Base-by-base conservation (phyloP, 177 flowering plant genomes). In the Vitis hybrid region DNA sequence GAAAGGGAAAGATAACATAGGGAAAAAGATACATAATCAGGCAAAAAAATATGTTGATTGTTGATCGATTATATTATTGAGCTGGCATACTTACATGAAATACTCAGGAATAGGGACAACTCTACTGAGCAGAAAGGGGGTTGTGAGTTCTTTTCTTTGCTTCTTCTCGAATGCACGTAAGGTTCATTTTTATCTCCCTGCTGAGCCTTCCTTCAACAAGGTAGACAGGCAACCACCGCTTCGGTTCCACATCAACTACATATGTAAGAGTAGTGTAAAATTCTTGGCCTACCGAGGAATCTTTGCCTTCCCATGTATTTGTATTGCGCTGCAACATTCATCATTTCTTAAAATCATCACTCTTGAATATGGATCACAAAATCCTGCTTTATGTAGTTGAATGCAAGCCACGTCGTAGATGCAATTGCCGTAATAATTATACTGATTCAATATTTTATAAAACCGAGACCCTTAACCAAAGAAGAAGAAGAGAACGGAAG, bases 191-290 rank as follows among this genome's bases (percentile, higher is more conserved):
- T 58, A 92, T 84, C 86, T 89, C 97, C 57, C 73, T 80, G 80
- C 89, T 80, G 70, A 92, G 84, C 68, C 90, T 83, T 58, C 90
- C 92, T 82, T 92, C 92, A 55, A 92, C 82, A 19, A 92, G 90
- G 39, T 74, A 65, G 31, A 92, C 89, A 16, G 95, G 95, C 78
- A 92, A 78, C 94, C 93, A 89, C 58, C 80, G 55, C 78, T 90
- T 90, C 6, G 97, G 97, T 77, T 80, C 80, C 72, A 92, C 95
- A 68, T 86, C 82, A 55, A 92, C 94, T 15, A 70, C 39, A 72
- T 92, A 90, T 0, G 79, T 74, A 65, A 92, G 93, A 39, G 79
- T 82, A 22, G 91, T 82, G 53, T 68, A 69, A 62, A 59, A 77
- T 39, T 78, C 78, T 79, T 78, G 72, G 53, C 22, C 79, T 2